Percentiles rank a stretch among this genome's conserved stretches.
Conservation (phyloP, 2,329 filamentous ascomycete genomes). For the Tolypocladium sp. region DNA sequence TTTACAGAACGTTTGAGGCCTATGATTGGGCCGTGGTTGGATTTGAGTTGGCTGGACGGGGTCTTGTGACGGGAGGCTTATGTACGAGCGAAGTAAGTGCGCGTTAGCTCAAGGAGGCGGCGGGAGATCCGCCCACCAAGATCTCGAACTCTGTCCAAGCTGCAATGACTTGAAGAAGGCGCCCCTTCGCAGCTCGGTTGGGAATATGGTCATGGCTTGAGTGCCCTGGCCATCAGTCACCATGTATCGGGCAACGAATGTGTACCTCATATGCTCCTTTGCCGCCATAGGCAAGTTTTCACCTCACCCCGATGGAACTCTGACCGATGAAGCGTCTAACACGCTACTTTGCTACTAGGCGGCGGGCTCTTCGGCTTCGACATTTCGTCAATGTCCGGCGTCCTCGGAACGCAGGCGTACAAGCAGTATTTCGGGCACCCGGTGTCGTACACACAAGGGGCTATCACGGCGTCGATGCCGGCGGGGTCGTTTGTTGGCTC, state of each 20-base stretch:
- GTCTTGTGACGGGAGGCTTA: background rate
- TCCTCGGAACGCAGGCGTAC: conserved; percentile 59
- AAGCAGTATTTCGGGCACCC: conserved; percentile 62
- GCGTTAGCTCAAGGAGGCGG: background rate
- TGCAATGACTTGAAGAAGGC: background rate
- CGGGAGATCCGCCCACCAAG: background rate
- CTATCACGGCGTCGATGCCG: conserved; percentile 66
- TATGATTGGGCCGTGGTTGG: background rate
- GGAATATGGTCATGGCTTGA: too few relatives aligned
- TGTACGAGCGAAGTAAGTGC: background rate
- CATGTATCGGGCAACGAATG: conserved; percentile 37
- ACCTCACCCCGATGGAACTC: background rate
- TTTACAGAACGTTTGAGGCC: background rate
- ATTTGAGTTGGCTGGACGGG: background rate
- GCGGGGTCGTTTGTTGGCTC: conserved; percentile 59
- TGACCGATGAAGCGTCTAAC: too few relatives aligned
- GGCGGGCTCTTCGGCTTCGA: conserved; percentile 72
- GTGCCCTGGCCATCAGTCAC: background rate
- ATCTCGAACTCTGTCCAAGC: background rate
- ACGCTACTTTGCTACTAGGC: conserved; percentile 27
- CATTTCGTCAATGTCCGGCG: conserved; percentile 64
- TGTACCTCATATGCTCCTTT: conserved; percentile 53
- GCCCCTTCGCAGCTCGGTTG: background rate
- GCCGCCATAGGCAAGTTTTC: conserved; percentile 45
- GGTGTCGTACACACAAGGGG: conserved; percentile 50